Base-by-base conservation (phyloP, 495 filamentous ascomycete species). In the Tetracladium setigerum region DNA sequence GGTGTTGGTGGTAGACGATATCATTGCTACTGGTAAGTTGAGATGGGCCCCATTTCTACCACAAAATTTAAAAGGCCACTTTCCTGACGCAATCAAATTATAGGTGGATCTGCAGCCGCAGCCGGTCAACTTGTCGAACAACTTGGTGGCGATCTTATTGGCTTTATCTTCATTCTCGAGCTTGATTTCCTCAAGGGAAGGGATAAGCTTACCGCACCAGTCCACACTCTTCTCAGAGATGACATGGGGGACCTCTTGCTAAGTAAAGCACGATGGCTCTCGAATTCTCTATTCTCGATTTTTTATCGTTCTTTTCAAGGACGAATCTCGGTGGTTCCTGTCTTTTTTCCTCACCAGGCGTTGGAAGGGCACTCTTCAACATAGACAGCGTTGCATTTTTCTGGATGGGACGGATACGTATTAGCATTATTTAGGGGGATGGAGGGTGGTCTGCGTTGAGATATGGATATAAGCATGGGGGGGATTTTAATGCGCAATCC, bases 151-250 rank as follows among this genome's bases (percentile, higher is more conserved):
- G 72, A 76, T 32, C 68, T 96, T 30, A 70, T 95, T 32, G 89
- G 86, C 50, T 97, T 89, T 65, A 69, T 95, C 49, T 97, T 99
- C 72, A 82, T 99, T 56, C 82, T 99, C 60, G 94, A 99, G 67
- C 83, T 99, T 49, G 86, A 89, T 57, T 91, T 95, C 70, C 78
- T 99, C 40, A 85, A 96, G 58, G 92, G 92, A 44, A 78, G 89
- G 49, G 84, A 86, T 38, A 91, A 92, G 74, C 82, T 99, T 55
- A 64, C 67, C 39, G 87, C 87, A 31, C 87, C 89, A 1, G 86
- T 89, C 32, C 78, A 85, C 67, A 95, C 91, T 24, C 78, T 99
- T 31, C 75, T 99, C 6, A 44, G 39, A 10, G 56, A 59, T 45
- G 49, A 55, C 18, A 47, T 47, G 18, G 46, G 36, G 47, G 36